Base-by-base conservation (phyloP, 345 rosid species). In the Sisymbrium irio region DNA sequence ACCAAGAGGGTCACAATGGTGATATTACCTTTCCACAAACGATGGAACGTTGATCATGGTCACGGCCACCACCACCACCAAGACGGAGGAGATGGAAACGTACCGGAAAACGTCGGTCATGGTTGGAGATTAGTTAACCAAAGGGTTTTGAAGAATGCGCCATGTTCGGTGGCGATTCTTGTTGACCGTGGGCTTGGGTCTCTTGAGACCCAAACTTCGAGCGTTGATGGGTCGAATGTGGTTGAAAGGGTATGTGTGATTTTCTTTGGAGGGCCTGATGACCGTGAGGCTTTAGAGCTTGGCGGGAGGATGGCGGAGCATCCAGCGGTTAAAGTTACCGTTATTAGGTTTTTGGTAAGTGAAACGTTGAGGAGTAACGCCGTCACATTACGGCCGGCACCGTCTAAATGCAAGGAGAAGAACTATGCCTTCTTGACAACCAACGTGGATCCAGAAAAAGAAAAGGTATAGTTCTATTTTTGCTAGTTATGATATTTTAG, bases 221-320 rank as follows among this genome's bases (percentile, higher is more conserved):
- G 73, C 17, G 61, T 57, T 22, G 61, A 62, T 17, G 49, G 72
- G 32, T 47, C 62, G 0, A 58, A 72, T 42, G 73, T 61, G 15
- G 77, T 62, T 10, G 88, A 85, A 41, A 78, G 79, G 72, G 85
- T 90, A 12, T 89, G 97, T 40, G 45, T 89, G 0, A 2, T 90
- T 15, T 90, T 90, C 66, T 88, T 90, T 15, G 93, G 98, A 17
- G 97, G 98, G 20, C 84, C 89, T 0, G 98, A 93, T 56, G 97
- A 90, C 30, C 84, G 97, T 3, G 92, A 90, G 78, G 92, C 89
- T 7, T 56, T 93, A 67, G 92, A 85, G 68, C 69, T 93, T 12
- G 87, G 90, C n/a, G 86, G 87, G 6, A 76, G 91, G 54, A 93
- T 88, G 91, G 93, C 89, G 0, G 90, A 86, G 62, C 91, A 93